A percentile compares a stretch with the other conserved stretches of the same genome.
phyloP scores from a whole-genome alignment of 306 rosid species.

The Rosa lucieae region DNA sequence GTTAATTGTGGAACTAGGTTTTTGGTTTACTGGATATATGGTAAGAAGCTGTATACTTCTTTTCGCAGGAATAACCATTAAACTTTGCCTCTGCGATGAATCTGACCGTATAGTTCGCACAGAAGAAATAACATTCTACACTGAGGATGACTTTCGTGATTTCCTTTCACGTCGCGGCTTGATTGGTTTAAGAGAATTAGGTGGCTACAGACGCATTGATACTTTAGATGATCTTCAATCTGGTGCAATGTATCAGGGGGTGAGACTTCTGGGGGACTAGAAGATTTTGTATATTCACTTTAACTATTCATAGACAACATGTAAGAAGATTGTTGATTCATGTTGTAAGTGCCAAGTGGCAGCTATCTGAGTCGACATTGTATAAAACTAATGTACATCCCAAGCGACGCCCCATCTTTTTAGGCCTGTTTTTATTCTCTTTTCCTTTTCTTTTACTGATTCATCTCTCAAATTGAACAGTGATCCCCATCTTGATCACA shows the following conservation, averaged over 20 bases:
- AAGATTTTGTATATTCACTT: constrained; percentile 1
- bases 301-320: neutral
- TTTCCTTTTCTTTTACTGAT: neutral
- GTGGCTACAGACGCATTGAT: constrained; percentile 65
- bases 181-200: constrained; percentile 58
- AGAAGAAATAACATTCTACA: constrained; percentile 68
- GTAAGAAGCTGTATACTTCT: neutral
- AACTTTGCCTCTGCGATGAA: constrained; percentile 66
- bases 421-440: neutral
- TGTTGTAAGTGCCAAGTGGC: constrained; percentile 8
- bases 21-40: neutral
- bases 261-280: constrained; percentile 38
- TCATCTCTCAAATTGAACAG: constrained; percentile 20
- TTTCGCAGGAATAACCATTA: constrained; percentile 42
- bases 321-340: neutral
- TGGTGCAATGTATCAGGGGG: constrained; percentile 72
- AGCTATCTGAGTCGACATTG: neutral
- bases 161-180: constrained; percentile 63
- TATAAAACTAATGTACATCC: neutral
- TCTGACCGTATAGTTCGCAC: constrained; percentile 62
- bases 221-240: constrained; percentile 77
- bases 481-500: neutral
- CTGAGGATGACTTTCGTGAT: constrained; percentile 74
- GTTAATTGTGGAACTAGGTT: neutral
- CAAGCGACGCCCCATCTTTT: neutral